phyloP scores from a whole-genome alignment of 306 rosid species.

The Cucurbita ficifolia region DNA sequence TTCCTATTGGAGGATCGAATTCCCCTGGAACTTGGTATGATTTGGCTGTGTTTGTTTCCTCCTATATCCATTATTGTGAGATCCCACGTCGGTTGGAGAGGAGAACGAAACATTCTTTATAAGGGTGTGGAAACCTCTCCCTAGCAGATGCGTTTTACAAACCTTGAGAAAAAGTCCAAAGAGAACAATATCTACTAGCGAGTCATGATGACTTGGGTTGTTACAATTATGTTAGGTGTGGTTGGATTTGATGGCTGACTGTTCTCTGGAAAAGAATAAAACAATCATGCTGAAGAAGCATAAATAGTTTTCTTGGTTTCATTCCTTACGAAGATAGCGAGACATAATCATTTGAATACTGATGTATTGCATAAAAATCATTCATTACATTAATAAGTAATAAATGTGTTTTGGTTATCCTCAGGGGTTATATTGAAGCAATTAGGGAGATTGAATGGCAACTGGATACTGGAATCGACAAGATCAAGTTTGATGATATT shows the following conservation, averaged over 20 bases:
- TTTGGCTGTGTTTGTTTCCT: constrained; percentile 5
- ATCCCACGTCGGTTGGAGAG: too few species aligned
- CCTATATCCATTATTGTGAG: too few species aligned
- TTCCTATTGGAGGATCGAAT: constrained; percentile 92
- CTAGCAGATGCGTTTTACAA: too few species aligned
- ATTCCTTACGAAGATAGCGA: background rate
- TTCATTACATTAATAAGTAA: background rate
- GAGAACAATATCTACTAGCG: too few species aligned
- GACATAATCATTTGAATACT: background rate
- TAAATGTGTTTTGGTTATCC: constrained; percentile 8
- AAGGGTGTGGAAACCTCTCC: too few species aligned
- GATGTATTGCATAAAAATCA: background rate
- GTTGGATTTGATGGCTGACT: background rate
- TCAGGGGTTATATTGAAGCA: constrained; percentile 89
- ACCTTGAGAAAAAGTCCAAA: too few species aligned
- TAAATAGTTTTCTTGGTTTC: background rate
- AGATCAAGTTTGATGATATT: constrained; percentile 65
- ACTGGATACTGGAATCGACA: constrained; percentile 29
- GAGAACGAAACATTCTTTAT: too few species aligned
- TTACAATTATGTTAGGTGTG: background rate
- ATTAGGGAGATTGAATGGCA: constrained; percentile 74
- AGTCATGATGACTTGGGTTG: too few species aligned
- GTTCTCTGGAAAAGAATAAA: background rate
- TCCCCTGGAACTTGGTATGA: constrained; percentile 83
- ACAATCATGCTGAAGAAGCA: background rate